Evolutionary conservation across 2,329 filamentous ascomycete genomes (phyloP), one percentile per base, ranked within the genome.

Genomic region (Botryotinia convoluta): DNA sequence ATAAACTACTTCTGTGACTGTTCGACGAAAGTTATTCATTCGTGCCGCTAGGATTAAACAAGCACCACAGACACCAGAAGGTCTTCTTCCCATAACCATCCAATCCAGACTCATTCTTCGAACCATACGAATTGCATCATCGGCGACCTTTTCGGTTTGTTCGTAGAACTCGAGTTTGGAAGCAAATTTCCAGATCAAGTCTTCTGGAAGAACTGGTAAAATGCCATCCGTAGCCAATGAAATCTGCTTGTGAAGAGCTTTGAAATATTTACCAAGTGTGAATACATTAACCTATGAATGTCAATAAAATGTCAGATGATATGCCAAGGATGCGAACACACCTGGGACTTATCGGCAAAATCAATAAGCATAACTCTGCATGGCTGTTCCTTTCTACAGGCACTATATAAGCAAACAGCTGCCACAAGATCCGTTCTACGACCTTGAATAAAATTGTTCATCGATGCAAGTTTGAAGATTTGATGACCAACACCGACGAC

Each of bases 21-120:
- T 97, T 29, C 96, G 91, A 62, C 95, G 92, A 81, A 97, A 99
- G 82, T 98, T 98, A 87, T 98, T 97, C 92, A 98, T 98, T 70
- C 96, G 92, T 14, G 96, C 95, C 10, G 96, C 96, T 81, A 99
- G 91, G 75, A 99, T 93, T 65, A 99, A 88, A 77, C 95, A 97
- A 20, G 96, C 96, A 75, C 96, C 96, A 81, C 95, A 98, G 72
- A 98, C 91, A 77, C 96, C 96, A 10, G 95, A 95, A 26, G 96
- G 96, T 59, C 96, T 91, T 79, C 96, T 92, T 78, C 96, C 96
- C 81, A 95, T 94, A 64, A 95, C 92, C 89, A 99, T 98, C 95
- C 96, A 98, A 83, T 99, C 96, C 71, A 93, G 88, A 77, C 93
- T 95, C 96, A 99, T 98, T 75, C 96, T 91, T 81, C 92, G 91